These are phyloP conservation scores for Gnetum montanum DNA, from an alignment of 75 land plant species.

Conservation along the genomic window DNA sequence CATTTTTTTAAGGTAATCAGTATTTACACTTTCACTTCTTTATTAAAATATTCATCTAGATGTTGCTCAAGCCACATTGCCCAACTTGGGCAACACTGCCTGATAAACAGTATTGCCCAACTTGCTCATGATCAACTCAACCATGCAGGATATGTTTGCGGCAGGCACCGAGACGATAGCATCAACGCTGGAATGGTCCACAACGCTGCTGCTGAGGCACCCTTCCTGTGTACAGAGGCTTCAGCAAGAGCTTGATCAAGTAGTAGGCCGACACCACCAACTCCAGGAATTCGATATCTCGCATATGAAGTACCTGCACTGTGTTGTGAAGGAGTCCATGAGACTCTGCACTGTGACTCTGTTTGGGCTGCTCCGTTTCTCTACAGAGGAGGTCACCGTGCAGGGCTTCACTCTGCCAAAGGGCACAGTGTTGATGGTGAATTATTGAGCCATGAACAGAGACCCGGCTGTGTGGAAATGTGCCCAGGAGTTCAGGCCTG, in stretches of 20 bases:
- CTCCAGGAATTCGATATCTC: neutral
- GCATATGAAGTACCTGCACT: neutral
- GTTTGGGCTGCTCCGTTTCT: neutral
- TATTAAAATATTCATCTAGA: no score
- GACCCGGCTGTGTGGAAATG: neutral
- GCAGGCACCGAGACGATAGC: neutral
- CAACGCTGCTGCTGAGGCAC: neutral
- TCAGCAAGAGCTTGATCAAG: neutral
- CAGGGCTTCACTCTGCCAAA: neutral
- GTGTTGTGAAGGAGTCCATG: neutral
- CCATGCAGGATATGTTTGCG: neutral
- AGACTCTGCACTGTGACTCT: neutral
- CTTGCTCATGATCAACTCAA: no score
- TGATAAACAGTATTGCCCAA: no score
- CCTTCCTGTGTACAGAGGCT: neutral
- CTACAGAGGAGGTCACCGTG: neutral
- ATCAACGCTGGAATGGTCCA: neutral
- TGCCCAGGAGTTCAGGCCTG: neutral
- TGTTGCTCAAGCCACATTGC: no score
- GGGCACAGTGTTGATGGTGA: neutral
- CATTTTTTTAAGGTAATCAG: no score
- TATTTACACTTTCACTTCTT: no score
- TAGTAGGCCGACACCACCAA: neutral
- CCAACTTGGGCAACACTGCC: no score
- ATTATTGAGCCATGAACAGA: slow-evolving; percentile 1